Conservation (phyloP, 106 monocot species). For the Alisma plantagoaquatica region DNA sequence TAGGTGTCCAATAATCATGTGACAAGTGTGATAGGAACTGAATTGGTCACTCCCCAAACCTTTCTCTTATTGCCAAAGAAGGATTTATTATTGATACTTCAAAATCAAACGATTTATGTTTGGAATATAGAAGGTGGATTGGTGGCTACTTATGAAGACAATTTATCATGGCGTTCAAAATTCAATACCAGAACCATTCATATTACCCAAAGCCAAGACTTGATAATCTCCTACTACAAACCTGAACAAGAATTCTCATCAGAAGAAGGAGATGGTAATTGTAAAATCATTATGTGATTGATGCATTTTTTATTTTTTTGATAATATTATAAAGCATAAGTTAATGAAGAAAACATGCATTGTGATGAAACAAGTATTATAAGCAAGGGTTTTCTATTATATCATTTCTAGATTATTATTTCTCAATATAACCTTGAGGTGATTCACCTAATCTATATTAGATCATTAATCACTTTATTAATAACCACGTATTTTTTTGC, state of each 20-base stretch:
- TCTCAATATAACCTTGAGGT: no score
- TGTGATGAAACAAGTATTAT: no score
- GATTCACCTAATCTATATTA: no score
- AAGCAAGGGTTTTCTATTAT: constrained; percentile 23
- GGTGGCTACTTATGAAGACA: constrained; percentile 60
- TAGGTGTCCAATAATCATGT: no score
- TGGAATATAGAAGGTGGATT: constrained; percentile 66
- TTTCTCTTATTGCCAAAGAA: constrained; percentile 67
- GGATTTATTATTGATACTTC: constrained; percentile 58
- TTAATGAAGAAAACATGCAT: no score
- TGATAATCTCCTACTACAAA: constrained; percentile 64
- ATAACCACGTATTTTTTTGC: no score
- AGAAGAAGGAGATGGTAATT: not conserved
- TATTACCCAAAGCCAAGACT: constrained; percentile 55
- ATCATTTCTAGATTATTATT: constrained; percentile 4
- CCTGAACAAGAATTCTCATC: constrained; percentile 16
- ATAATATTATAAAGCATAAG: no score
- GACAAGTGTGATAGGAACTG: no score
- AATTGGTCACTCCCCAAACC: constrained; percentile 64
- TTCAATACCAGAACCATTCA: constrained; percentile 70
- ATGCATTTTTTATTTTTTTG: no score
- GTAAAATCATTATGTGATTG: no score
- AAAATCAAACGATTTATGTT: constrained; percentile 49
- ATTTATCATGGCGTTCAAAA: constrained; percentile 58
- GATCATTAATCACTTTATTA: no score